These are phyloP conservation scores for Fusarium sp. DNA, from an alignment of 2,329 filamentous ascomycete genomes.

Conservation along the genomic window DNA sequence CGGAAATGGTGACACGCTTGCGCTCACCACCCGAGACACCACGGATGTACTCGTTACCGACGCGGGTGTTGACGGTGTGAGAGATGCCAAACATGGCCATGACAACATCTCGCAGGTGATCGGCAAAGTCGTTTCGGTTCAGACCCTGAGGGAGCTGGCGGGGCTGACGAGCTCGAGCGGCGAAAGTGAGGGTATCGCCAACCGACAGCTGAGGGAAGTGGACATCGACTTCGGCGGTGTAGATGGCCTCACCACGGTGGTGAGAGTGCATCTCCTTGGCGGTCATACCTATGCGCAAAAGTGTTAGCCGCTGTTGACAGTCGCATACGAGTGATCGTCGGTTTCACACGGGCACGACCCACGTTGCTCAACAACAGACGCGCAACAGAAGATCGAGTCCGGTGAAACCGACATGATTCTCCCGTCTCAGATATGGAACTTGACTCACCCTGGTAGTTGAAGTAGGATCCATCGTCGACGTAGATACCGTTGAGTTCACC, in stretches of 20 bases:
- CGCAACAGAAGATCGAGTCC: constrained; percentile 1
- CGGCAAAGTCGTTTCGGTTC: constrained; percentile 64
- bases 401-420: constrained; percentile 5
- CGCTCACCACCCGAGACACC: constrained; percentile 81
- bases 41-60: constrained; percentile 81
- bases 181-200: constrained; percentile 83
- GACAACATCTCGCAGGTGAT: constrained; percentile 76
- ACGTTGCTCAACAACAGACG: constrained; percentile 7
- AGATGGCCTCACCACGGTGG: constrained; percentile 88
- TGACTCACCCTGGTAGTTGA: constrained; percentile 81
- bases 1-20: constrained; percentile 74
- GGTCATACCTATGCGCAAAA: constrained; percentile 62
- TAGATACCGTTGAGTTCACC: constrained; percentile 86
- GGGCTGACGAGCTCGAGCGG: constrained; percentile 76
- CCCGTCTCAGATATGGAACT: neutral
- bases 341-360: constrained; percentile 16
- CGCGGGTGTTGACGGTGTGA: constrained; percentile 78
- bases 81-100: constrained; percentile 82
- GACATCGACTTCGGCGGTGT: constrained; percentile 86
- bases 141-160: constrained; percentile 70
- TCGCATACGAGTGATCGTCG: constrained; percentile 3
- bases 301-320: constrained; percentile 27
- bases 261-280: constrained; percentile 80
- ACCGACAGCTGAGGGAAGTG: constrained; percentile 84
- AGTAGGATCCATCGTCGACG: constrained; percentile 75